Conservation (phyloP, 2,329 filamentous ascomycete species). For the Fusarium temperatum region DNA sequence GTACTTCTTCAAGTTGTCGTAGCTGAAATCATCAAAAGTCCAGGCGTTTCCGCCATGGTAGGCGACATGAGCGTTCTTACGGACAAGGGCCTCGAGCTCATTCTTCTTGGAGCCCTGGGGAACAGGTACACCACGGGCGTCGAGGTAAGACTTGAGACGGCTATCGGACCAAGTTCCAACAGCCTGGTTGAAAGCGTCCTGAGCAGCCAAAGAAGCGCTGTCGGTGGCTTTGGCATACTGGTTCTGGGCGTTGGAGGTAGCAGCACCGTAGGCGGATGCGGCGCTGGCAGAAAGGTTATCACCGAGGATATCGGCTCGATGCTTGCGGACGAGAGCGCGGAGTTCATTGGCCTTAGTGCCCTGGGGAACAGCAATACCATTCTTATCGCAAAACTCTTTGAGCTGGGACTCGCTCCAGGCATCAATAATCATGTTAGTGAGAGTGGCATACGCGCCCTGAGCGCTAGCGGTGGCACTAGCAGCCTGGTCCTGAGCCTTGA, state of each 20-base stretch:
- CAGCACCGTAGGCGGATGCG: conserved; percentile 72
- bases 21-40: conserved; percentile 82
- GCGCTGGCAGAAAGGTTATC: conserved; percentile 69
- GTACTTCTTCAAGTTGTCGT: conserved; percentile 72
- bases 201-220: conserved; percentile 66
- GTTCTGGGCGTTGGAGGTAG: conserved; percentile 79
- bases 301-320: conserved; percentile 76
- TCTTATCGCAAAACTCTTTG: conserved; percentile 93
- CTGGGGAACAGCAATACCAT: conserved; percentile 85
- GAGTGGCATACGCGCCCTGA: conserved; percentile 73
- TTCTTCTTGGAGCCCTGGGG: conserved; percentile 77
- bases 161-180: conserved; percentile 76
- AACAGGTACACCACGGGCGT: conserved; percentile 78
- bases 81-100: conserved; percentile 78
- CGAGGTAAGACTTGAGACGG: conserved; percentile 80
- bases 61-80: conserved; percentile 76
- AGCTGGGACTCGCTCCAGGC: conserved; percentile 89
- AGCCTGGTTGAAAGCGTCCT: conserved; percentile 73
- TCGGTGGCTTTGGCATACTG: conserved; percentile 80
- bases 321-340: conserved; percentile 86
- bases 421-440: conserved; percentile 86
- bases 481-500: conserved; percentile 70
- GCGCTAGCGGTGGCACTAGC: conserved; percentile 71
- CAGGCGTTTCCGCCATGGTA: conserved; percentile 74
- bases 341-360: conserved; percentile 92